Conservation (phyloP, 257 asterid genomes). For the Solanum tacnaense region DNA sequence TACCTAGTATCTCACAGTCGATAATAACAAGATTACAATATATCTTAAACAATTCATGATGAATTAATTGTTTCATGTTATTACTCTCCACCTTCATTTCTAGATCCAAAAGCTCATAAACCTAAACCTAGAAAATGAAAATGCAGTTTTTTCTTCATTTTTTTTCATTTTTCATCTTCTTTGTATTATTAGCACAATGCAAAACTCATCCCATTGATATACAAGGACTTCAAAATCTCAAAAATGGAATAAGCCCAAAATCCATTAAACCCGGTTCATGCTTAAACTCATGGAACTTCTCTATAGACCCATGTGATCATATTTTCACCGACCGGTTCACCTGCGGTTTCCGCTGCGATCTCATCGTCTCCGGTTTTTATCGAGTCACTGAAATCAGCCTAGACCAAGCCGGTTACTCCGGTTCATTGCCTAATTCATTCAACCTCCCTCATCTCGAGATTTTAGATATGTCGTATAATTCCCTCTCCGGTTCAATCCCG, state of each 20-base stretch:
- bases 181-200: not conserved
- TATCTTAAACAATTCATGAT: not conserved
- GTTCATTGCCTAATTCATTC: not conserved
- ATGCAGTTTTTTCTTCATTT: not conserved
- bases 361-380: not conserved
- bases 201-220: slow-evolving; percentile 8
- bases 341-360: not conserved
- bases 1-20: not conserved
- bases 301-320: slow-evolving; percentile 13
- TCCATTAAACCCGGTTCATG: slow-evolving; percentile 15
- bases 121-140: not conserved
- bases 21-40: no score
- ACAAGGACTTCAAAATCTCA: not conserved
- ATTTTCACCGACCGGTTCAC: not conserved
- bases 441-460: not conserved
- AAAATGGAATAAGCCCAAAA: not conserved
- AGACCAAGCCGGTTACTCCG: slow-evolving; percentile 7
- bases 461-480: slow-evolving; percentile 3
- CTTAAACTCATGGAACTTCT: slow-evolving; percentile 15
- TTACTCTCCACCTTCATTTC: not conserved
- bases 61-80: not conserved
- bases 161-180: not conserved
- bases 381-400: slow-evolving; percentile 2
- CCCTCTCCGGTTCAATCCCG: slow-evolving; percentile 7
- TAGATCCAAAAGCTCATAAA: not conserved